Evolutionary conservation across 108 stramenopile genomes (phyloP), one percentile per base, ranked within the genome.

Genomic region (Cyclotella kingstonii): DNA sequence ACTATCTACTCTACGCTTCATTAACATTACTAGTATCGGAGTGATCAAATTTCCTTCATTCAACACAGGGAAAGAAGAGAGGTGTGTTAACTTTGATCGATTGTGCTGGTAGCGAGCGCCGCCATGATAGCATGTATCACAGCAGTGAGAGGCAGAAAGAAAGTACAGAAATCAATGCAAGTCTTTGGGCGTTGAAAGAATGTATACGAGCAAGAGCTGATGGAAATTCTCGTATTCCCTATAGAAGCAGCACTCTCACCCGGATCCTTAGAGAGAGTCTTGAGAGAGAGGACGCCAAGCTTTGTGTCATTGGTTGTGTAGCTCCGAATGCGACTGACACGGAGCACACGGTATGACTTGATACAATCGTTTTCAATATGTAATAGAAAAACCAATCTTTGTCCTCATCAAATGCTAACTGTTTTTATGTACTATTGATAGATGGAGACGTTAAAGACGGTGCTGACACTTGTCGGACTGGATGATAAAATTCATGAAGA

Each of bases 101-200:
- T 56, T 76, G 84, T 26, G 91, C 91, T 5, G 91, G 91, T n/a
- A 77, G 73, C 31, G 91, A 92, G 62, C 60, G 86, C n/a, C 49
- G 75, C 35, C 68, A 82, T 35, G 91, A 92, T 54, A 77, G 78
- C 43, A 39, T 77, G 46, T 68, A 72, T 35, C 81, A 83, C 66
- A 45, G 33, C 31, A 46, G 53, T 3, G 63, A 73, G 23, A 60
- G 85, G 14, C 81, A 81, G 35, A 73, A 71, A 35, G 91, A 92
- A 45, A 79, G 78, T 38, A 85, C 84, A 11, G 87, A 89, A 54
- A 92, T 92, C 53, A 92, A 89, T 66, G 77, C 73, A 18, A 75
- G 70, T 38, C 56, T 92, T 9, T 83, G 69, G 43, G 80, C 87
- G 8, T 67, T 92, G 38, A 92, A 92, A 54, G 80, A 85, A 54